Evolutionary conservation across 1,284 basidiomycete species (phyloP).

Genomic region (Bjerkandera adusta): DNA sequence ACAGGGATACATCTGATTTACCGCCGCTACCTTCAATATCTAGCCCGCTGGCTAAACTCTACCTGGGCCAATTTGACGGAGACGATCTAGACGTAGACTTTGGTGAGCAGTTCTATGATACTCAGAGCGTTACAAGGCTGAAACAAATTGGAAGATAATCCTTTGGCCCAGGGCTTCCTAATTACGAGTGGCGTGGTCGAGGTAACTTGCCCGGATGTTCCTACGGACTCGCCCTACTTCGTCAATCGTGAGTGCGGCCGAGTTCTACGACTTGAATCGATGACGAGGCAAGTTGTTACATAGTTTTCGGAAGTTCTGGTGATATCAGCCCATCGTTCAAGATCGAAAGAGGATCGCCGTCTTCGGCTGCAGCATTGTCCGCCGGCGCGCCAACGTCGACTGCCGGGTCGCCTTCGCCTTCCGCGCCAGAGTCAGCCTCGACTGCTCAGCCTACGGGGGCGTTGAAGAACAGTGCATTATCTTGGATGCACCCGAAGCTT

Average conservation of each 20-base stretch:
- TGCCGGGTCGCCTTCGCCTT: too few relatives aligned
- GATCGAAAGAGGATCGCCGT: constrained; percentile 4
- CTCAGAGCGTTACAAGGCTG: not conserved
- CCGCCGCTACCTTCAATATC: constrained; percentile 47
- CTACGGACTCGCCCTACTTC: constrained; percentile 37
- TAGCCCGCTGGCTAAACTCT: constrained; percentile 38
- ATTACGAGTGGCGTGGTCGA: constrained; percentile 47
- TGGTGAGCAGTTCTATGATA: constrained; percentile 36
- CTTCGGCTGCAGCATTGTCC: not conserved
- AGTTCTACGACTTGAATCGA: not conserved
- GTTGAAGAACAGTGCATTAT: too few relatives aligned
- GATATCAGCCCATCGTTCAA: constrained; percentile 14
- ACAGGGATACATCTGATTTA: constrained; percentile 50
- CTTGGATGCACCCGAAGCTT: too few relatives aligned
- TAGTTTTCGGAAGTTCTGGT: constrained; percentile 15
- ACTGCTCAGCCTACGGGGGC: too few relatives aligned
- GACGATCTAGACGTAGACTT: constrained; percentile 53
- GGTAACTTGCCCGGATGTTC: constrained; percentile 57
- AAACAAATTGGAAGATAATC: constrained; percentile 24
- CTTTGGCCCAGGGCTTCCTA: constrained; percentile 55
- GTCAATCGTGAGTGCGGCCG: constrained; percentile 31
- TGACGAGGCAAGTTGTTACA: too few relatives aligned
- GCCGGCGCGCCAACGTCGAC: too few relatives aligned
- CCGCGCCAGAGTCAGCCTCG: too few relatives aligned
- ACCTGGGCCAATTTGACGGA: constrained; percentile 47